These are phyloP conservation scores for Boletales sp. DNA, from an alignment of 768 basidiomycete species.

Conservation along the genomic window DNA sequence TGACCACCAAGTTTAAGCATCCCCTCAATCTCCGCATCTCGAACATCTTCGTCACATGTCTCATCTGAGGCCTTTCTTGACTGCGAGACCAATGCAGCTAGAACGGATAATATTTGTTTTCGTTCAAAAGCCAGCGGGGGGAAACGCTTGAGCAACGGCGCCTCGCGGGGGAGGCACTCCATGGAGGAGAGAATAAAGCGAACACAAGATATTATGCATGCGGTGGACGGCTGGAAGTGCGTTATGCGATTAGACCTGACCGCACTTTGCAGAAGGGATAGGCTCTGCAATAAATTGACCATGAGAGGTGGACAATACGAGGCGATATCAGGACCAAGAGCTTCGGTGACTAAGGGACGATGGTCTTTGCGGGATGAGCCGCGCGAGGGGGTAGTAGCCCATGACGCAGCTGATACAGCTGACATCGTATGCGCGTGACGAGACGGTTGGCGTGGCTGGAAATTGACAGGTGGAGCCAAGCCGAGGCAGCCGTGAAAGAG, in stretches of 20 bases:
- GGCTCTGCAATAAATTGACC: constrained; percentile 78
- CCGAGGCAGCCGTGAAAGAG: background rate
- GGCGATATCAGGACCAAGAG: constrained; percentile 48
- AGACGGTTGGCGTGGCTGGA: constrained; percentile 31
- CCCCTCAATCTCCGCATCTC: constrained; percentile 56
- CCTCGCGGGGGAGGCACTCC: constrained; percentile 81
- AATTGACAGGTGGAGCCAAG: constrained; percentile 3
- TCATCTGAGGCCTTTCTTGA: constrained; percentile 60
- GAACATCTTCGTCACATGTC: constrained; percentile 42
- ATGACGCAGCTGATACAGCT: constrained; percentile 49
- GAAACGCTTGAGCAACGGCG: constrained; percentile 62
- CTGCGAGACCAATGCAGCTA: constrained; percentile 80
- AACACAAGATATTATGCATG: constrained; percentile 92
- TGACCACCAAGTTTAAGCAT: constrained; percentile 82
- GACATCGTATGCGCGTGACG: constrained; percentile 54
- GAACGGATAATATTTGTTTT: constrained; percentile 73
- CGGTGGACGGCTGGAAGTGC: constrained; percentile 93
- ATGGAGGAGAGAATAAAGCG: constrained; percentile 80
- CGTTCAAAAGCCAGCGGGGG: constrained; percentile 72
- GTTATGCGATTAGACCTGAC: constrained; percentile 70
- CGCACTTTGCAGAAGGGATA: constrained; percentile 82
- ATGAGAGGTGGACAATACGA: constrained; percentile 77
- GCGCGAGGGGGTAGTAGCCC: constrained; percentile 45
- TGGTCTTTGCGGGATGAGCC: constrained; percentile 37
- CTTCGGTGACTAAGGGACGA: constrained; percentile 43